Percentiles rank a stretch among this genome's conserved stretches.
These are phyloP conservation scores for Aspergillus costaricaensis DNA, from an alignment of 2,329 filamentous ascomycete species.

Conservation along the genomic window DNA sequence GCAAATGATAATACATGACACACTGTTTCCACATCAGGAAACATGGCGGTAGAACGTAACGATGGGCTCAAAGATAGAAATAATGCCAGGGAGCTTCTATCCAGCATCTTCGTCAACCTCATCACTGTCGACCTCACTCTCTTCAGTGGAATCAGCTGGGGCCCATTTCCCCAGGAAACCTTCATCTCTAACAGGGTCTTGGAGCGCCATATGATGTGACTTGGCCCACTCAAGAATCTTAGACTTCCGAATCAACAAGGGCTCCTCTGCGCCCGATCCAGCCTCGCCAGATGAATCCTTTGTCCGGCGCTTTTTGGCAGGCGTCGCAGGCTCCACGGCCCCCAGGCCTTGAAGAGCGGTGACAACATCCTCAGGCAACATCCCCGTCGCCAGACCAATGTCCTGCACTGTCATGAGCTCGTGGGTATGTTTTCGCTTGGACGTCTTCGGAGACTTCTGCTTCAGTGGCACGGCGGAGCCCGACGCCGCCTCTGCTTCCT, in stretches of 20 bases:
- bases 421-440: slow-evolving; percentile 38
- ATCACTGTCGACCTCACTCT: slow-evolving; percentile 27
- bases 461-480: slow-evolving; percentile 27
- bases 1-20: neutral
- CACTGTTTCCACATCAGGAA: neutral
- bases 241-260: slow-evolving; percentile 56
- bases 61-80: neutral
- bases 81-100: slow-evolving; percentile 6
- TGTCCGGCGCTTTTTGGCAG: slow-evolving; percentile 56
- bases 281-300: slow-evolving; percentile 28
- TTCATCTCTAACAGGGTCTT: slow-evolving; percentile 68
- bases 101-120: slow-evolving; percentile 21
- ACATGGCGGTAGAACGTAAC: neutral
- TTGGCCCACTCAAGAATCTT: slow-evolving; percentile 68
- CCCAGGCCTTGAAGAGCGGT: slow-evolving; percentile 77
- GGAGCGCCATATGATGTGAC: slow-evolving; percentile 62
- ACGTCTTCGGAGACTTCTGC: slow-evolving; percentile 27
- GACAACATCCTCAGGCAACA: slow-evolving; percentile 81
- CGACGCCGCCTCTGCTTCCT: slow-evolving; percentile 33
- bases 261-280: slow-evolving; percentile 25
- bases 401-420: slow-evolving; percentile 66
- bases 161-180: slow-evolving; percentile 74
- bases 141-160: slow-evolving; percentile 38
- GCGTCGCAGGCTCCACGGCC: slow-evolving; percentile 58
- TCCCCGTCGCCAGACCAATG: slow-evolving; percentile 77